These are phyloP conservation scores for Microcos paniculata DNA, from an alignment of 345 rosid genomes.

Conservation along the genomic window DNA sequence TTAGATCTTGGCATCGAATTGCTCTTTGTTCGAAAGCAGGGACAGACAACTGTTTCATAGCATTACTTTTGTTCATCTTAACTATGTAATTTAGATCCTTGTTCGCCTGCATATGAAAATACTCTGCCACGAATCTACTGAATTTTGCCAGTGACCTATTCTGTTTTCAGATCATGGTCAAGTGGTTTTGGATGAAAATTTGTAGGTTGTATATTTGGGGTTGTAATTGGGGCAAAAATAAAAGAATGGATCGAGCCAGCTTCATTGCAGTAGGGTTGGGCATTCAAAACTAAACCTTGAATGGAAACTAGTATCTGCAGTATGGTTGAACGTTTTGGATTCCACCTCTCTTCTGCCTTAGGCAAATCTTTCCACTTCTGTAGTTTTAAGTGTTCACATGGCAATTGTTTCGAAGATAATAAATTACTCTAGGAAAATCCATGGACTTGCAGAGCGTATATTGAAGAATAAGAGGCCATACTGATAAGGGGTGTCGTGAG, in stretches of 20 bases:
- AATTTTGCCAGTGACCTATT: neutral
- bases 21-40: neutral
- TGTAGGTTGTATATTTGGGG: neutral
- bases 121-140: neutral
- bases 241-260: neutral
- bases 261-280: neutral
- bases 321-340: neutral
- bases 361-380: neutral
- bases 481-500: neutral
- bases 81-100: neutral
- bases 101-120: neutral
- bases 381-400: neutral
- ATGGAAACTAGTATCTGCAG: neutral
- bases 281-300: neutral
- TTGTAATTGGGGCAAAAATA: neutral
- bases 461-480: neutral
- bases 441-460: neutral
- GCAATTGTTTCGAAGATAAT: neutral
- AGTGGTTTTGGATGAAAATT: neutral
- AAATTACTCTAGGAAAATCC: neutral
- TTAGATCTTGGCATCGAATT: neutral
- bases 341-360: neutral
- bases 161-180: neutral
- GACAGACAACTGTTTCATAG: neutral
- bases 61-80: neutral